Conservation (phyloP, 176 grass and related monocot species). For the Tillandsia fasciculata region DNA sequence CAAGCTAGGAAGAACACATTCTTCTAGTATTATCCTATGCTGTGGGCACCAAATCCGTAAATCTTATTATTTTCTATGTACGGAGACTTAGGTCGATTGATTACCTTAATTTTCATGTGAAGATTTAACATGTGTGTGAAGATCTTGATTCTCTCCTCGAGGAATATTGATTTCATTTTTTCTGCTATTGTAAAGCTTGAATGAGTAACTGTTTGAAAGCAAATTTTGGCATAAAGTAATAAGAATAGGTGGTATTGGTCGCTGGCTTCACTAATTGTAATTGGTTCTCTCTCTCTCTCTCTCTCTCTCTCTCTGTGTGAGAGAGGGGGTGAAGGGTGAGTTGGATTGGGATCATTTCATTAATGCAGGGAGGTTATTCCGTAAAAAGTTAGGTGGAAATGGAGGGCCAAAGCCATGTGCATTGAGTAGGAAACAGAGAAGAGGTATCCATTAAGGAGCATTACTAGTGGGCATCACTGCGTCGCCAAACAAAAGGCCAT, state of each 20-base stretch:
- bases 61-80: no score
- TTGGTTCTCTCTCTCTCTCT: background rate
- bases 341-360: constrained; percentile 1
- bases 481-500: background rate
- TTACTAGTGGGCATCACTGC: background rate
- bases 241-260: background rate
- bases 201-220: no score
- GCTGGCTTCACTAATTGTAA: background rate
- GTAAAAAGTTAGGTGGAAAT: constrained; percentile 2
- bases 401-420: constrained; percentile 5
- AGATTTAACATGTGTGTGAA: no score
- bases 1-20: no score
- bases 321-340: background rate
- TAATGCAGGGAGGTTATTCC: background rate
- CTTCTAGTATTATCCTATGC: no score
- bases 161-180: no score
- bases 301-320: background rate
- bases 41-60: no score
- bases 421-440: background rate
- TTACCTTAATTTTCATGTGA: no score
- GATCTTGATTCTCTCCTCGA: no score
- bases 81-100: no score
- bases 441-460: constrained; percentile 1
- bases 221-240: no score
- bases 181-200: no score